These are phyloP conservation scores for Stagonosporopsis chrysanthemi DNA, from an alignment of 2,329 filamentous ascomycete species.

Conservation along the genomic window DNA sequence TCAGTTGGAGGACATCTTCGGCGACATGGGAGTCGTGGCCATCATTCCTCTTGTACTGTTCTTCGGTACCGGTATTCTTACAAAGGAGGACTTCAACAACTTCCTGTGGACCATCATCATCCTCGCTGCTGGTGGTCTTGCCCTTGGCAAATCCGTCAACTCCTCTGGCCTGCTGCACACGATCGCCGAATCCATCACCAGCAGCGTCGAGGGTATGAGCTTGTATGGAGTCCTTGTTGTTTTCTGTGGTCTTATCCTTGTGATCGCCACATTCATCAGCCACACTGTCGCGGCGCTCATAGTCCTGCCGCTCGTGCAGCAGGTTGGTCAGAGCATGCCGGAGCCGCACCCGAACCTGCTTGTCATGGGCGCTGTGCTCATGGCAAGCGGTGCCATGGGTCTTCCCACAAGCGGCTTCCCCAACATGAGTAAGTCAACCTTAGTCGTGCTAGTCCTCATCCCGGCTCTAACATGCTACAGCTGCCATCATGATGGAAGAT, in stretches of 20 bases:
- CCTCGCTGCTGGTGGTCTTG: constrained; percentile 89
- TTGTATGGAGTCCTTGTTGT: constrained; percentile 87
- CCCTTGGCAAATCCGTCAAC: constrained; percentile 91
- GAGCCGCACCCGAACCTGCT: constrained; percentile 92
- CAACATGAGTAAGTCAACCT: constrained; percentile 88
- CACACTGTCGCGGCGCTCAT: constrained; percentile 97
- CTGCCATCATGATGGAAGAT: constrained; percentile 99
- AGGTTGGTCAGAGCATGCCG: constrained; percentile 82
- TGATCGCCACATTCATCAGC: constrained; percentile 96
- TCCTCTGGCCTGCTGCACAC: constrained; percentile 91
- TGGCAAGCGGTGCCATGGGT: constrained; percentile 98
- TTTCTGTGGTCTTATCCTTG: constrained; percentile 82
- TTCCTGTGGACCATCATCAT: constrained; percentile 99
- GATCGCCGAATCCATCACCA: constrained; percentile 79
- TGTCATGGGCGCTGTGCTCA: constrained; percentile 93
- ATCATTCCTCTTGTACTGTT: constrained; percentile 96
- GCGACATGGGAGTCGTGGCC: constrained; percentile 97
- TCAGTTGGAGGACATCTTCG: constrained; percentile 84
- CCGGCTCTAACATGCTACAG: constrained; percentile 55
- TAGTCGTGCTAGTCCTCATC: neutral
- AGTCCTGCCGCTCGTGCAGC: constrained; percentile 85
- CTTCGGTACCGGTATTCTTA: constrained; percentile 94
- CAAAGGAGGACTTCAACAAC: constrained; percentile 99
- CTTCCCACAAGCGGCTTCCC: constrained; percentile 96
- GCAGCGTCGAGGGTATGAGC: constrained; percentile 76